Conservation (phyloP, 2,329 filamentous ascomycete genomes). For the Byssochlamys sp. region DNA sequence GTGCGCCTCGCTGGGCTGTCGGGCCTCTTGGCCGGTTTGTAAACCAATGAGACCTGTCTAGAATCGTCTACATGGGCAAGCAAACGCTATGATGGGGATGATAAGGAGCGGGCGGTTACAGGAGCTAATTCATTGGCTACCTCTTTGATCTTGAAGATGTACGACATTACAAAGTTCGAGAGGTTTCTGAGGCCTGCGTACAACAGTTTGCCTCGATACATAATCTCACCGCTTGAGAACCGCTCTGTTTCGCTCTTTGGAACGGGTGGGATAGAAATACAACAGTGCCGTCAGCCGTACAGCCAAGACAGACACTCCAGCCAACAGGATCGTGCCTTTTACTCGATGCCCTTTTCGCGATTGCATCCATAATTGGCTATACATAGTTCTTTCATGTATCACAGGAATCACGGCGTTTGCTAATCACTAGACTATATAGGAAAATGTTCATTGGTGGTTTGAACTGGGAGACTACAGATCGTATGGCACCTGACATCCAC, state of each 20-base stretch:
- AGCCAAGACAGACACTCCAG: not conserved
- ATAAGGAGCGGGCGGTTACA: not conserved
- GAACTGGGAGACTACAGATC: slow-evolving; percentile 98
- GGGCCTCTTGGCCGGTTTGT: slow-evolving; percentile 16
- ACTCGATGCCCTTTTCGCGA: not conserved
- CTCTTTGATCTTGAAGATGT: not conserved
- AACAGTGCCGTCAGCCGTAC: not conserved
- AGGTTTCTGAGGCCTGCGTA: not conserved
- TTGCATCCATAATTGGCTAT: not conserved
- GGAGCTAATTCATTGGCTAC: not conserved
- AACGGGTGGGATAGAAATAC: not conserved
- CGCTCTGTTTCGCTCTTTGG: not conserved
- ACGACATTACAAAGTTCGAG: not conserved
- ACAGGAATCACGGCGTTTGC: slow-evolving; percentile 11
- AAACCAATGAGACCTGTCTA: slow-evolving; percentile 18
- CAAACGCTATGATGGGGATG: not conserved
- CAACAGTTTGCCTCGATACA: not conserved
- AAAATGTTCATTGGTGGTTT: slow-evolving; percentile 99
- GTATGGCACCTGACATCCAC: slow-evolving; percentile 49
- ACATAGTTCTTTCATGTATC: not conserved
- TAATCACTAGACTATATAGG: slow-evolving; percentile 45
- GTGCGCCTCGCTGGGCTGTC: slow-evolving; percentile 8
- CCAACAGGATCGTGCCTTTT: not conserved
- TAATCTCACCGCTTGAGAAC: not conserved
- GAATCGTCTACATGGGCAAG: slow-evolving; percentile 5